Percentiles rank a stretch among this genome's conserved stretches.
Evolutionary conservation across 2,329 filamentous ascomycete species (phyloP).

Genomic region (Gremmenia infestans): DNA sequence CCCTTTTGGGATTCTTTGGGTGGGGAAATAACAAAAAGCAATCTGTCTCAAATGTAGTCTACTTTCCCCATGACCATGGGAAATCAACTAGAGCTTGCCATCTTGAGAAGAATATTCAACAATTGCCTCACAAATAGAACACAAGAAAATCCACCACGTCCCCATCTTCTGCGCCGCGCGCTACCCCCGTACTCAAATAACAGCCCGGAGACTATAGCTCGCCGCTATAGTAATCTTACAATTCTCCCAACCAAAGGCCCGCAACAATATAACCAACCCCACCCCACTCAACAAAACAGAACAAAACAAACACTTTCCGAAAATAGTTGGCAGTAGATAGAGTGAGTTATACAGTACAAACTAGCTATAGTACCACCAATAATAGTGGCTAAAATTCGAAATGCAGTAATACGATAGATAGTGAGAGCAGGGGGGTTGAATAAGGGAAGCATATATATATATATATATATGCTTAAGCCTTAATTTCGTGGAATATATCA

Average conservation of each 20-base stretch:
- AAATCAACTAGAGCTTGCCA: constrained; percentile 1
- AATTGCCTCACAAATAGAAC: constrained; percentile 42
- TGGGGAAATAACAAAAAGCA: not conserved
- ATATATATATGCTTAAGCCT: no score
- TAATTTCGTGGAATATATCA: no score
- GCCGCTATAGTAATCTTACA: constrained; percentile 40
- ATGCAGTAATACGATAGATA: not conserved
- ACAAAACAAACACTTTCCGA: not conserved
- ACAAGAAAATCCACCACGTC: constrained; percentile 49
- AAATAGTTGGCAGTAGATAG: not conserved
- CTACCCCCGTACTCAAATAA: constrained; percentile 46
- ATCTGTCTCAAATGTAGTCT: not conserved
- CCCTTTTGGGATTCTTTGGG: not conserved
- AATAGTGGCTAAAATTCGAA: not conserved
- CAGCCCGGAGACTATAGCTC: constrained; percentile 50
- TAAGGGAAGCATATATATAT: no score
- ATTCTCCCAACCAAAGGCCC: constrained; percentile 37
- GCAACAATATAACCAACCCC: constrained; percentile 26
- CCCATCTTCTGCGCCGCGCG: constrained; percentile 39
- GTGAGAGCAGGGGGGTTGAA: no score
- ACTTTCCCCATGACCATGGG: no score
- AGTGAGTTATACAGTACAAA: not conserved
- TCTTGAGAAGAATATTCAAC: constrained; percentile 42
- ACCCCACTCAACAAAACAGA: not conserved
- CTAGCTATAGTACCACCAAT: not conserved